Evolutionary conservation across 176 grass and related monocot genomes (phyloP).

Genomic region (Oryza longistaminata): DNA sequence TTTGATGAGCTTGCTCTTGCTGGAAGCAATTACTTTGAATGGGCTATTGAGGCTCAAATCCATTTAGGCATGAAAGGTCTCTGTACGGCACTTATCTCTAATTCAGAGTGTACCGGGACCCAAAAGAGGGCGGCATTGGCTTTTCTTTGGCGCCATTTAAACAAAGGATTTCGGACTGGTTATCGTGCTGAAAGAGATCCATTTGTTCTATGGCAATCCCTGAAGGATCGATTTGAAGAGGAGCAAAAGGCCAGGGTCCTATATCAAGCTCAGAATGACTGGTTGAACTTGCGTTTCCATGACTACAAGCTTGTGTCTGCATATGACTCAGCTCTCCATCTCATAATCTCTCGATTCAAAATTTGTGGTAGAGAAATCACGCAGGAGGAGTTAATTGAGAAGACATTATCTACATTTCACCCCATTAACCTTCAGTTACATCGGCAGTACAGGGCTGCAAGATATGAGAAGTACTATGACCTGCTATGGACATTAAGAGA

Average conservation of each 20-base stretch:
- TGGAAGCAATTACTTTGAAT: neutral
- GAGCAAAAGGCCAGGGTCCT: neutral
- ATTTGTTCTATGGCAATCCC: neutral
- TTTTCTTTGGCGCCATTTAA: neutral
- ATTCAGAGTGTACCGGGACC: neutral
- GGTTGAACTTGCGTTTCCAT: neutral
- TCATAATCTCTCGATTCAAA: neutral
- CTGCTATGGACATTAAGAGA: neutral
- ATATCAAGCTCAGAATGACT: neutral
- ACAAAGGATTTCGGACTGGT: neutral
- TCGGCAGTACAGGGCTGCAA: neutral
- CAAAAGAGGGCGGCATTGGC: neutral
- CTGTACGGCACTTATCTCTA: neutral
- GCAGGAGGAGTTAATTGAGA: slow-evolving; percentile 11
- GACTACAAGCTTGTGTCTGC: neutral
- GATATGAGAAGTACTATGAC: neutral
- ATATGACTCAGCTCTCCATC: slow-evolving; percentile 18
- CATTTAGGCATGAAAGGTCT: neutral
- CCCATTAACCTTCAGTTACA: neutral
- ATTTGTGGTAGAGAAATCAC: neutral
- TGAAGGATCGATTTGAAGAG: neutral
- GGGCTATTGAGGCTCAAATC: neutral
- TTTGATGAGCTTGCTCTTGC: neutral
- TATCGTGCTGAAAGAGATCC: neutral
- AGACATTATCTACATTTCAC: neutral